These are phyloP conservation scores for Dorcoceras hygrometricum DNA, from an alignment of 257 asterid genomes.

Conservation along the genomic window DNA sequence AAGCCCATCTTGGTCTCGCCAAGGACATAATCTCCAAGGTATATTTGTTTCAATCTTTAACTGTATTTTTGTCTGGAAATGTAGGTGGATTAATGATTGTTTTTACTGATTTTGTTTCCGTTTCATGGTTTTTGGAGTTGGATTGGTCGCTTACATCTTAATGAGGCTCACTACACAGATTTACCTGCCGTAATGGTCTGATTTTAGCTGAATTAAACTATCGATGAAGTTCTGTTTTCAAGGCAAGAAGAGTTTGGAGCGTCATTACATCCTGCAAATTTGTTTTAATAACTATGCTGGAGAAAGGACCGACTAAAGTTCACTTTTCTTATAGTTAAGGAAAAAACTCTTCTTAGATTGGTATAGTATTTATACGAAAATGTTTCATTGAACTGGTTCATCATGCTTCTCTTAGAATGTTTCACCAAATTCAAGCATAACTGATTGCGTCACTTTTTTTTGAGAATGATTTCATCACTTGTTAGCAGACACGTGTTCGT, in stretches of 20 bases:
- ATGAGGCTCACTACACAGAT: background rate
- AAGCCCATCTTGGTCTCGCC: conserved; percentile 57
- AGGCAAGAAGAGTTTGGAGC: conserved; percentile 4
- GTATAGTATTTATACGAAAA: too few relatives aligned
- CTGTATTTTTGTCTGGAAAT: background rate
- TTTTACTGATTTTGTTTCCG: background rate
- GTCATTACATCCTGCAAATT: background rate
- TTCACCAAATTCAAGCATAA: background rate
- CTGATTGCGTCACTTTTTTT: too few relatives aligned
- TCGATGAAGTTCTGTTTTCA: background rate
- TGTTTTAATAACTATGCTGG: background rate
- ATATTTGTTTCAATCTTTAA: background rate
- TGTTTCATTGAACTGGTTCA: background rate
- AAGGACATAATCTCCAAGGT: conserved; percentile 71
- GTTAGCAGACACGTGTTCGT: background rate
- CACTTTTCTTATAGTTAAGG: background rate
- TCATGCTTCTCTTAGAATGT: conserved; percentile 3
- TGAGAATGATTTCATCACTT: too few relatives aligned
- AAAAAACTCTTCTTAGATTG: too few relatives aligned
- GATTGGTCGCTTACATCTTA: background rate
- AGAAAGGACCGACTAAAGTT: background rate
- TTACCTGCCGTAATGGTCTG: background rate
- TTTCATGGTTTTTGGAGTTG: background rate
- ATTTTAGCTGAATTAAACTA: conserved; percentile 6
- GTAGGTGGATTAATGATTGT: background rate